These are phyloP conservation scores for Conringia planisiliqua DNA, from an alignment of 345 rosid species.

Conservation along the genomic window DNA sequence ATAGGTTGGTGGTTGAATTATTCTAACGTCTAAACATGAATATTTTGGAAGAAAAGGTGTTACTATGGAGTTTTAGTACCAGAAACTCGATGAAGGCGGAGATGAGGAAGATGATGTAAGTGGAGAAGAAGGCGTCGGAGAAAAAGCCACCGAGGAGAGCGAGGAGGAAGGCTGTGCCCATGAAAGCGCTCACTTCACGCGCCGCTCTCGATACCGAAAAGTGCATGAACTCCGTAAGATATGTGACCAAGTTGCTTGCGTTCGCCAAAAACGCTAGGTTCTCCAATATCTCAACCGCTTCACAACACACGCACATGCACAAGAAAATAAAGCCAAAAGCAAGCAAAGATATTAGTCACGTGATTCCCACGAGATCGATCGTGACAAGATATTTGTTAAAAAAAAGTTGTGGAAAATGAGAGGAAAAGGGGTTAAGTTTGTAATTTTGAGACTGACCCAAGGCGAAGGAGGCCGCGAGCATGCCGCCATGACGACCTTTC, in stretches of 20 bases:
- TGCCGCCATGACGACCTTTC: slow-evolving; percentile 66
- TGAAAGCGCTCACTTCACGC: slow-evolving; percentile 60
- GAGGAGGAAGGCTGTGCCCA: slow-evolving; percentile 73
- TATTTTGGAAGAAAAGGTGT: not conserved
- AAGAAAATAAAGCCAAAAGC: not conserved
- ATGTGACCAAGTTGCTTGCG: slow-evolving; percentile 72
- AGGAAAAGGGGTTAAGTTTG: not conserved
- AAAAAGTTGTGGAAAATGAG: not conserved
- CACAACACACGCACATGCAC: not conserved
- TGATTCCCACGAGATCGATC: not conserved
- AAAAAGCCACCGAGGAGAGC: slow-evolving; percentile 78
- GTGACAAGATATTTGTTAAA: not conserved
- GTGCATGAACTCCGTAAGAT: slow-evolving; percentile 53
- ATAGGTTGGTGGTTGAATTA: not conserved
- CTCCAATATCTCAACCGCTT: slow-evolving; percentile 79
- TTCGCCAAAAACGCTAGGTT: slow-evolving; percentile 72
- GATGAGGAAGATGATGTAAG: slow-evolving; percentile 52
- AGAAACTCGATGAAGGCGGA: slow-evolving; percentile 58
- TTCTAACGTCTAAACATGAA: not conserved
- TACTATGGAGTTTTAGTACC: slow-evolving; percentile 34
- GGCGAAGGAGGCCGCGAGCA: slow-evolving; percentile 66
- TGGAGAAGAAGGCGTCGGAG: slow-evolving; percentile 63
- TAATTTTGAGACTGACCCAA: slow-evolving; percentile 40
- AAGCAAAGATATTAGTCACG: not conserved
- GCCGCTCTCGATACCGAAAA: slow-evolving; percentile 56